Percentiles rank a stretch among this genome's conserved stretches.
These are phyloP conservation scores for Calonectria ilicicola DNA, from an alignment of 2,329 filamentous ascomycete genomes.

Conservation along the genomic window DNA sequence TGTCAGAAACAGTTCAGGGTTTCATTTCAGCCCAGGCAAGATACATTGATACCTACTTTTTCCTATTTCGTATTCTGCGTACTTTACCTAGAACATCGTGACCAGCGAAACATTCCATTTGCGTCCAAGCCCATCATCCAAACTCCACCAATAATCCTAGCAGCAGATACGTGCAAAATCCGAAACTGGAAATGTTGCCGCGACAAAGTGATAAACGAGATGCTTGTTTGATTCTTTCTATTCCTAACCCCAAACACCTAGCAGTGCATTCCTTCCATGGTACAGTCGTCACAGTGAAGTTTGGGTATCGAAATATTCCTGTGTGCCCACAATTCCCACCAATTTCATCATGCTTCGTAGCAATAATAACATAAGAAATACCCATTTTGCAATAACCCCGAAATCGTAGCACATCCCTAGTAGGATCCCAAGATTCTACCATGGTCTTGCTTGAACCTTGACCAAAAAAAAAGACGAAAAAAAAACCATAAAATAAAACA, in stretches of 20 bases:
- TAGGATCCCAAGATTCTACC: neutral
- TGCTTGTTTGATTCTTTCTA: neutral
- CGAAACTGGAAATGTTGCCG: neutral
- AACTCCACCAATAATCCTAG: neutral
- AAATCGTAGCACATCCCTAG: neutral
- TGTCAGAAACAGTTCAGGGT: neutral
- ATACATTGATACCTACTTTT: neutral
- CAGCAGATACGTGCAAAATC: neutral
- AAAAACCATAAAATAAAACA: too few species aligned
- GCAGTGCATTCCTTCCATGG: constrained; percentile 27
- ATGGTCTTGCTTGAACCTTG: neutral
- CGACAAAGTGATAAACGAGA: neutral
- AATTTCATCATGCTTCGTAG: neutral
- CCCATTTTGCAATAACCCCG: neutral
- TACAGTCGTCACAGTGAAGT: neutral
- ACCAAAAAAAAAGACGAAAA: too few species aligned
- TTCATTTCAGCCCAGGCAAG: neutral
- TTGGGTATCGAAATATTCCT: constrained; percentile 36
- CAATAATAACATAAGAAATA: neutral
- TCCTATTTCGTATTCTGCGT: neutral
- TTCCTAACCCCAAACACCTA: constrained; percentile 32
- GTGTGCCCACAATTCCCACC: constrained; percentile 33
- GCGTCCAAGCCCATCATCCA: neutral
- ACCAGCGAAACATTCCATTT: neutral
- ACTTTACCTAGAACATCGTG: neutral